Evolutionary conservation across 352 stramenopile genomes (phyloP), one percentile per base, ranked within the genome.

Genomic region (Phytophthora pluvialis): DNA sequence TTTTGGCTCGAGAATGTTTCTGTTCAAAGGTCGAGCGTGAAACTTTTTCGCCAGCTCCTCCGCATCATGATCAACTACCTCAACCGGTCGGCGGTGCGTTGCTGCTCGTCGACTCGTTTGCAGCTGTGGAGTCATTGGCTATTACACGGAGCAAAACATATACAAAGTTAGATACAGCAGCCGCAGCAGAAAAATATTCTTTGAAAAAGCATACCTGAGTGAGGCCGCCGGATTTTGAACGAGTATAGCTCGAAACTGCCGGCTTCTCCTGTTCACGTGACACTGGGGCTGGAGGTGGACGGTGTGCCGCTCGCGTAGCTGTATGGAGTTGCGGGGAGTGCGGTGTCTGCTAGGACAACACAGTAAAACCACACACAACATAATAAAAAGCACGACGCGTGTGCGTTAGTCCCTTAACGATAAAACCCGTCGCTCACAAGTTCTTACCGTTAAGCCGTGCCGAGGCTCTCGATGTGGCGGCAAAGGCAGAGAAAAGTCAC

Each of bases 11-110:
- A 94, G 61, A 35, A 94, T 80, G 12, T 62, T 73, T 25, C 73
- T 73, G 36, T 78, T 85, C 18, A 95, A 63, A n/a, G 86, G 84
- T 4, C 76, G 65, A 29, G 84, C 84, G 33, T 92, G 86, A 57
- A 95, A 95, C 52, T 95, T 91, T 40, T 80, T 87, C 12, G 78
- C 67, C 52, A 95, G 48, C 51, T 95, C 86, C 46, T 91, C 75
- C 1, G 71, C 80, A 43, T 95, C 86, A 49, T 90, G 73, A 58
- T 95, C 81, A n/a, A 82, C 62, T 28, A 83, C 55, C 15, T 89
- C 74, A 8, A 89, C 49, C 3, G 80, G 77, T 44, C 81, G 81
- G 31, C 81, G 84, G 53, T 89, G 78, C 3, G 73, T 63, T 13
- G 73, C 73, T 29, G 77, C 86, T 48, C 86, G 79, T 18, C 80